Percentiles rank a stretch among this genome's conserved stretches.
Conservation (phyloP, 495 filamentous ascomycete species). For the Hamigera avellanea region DNA sequence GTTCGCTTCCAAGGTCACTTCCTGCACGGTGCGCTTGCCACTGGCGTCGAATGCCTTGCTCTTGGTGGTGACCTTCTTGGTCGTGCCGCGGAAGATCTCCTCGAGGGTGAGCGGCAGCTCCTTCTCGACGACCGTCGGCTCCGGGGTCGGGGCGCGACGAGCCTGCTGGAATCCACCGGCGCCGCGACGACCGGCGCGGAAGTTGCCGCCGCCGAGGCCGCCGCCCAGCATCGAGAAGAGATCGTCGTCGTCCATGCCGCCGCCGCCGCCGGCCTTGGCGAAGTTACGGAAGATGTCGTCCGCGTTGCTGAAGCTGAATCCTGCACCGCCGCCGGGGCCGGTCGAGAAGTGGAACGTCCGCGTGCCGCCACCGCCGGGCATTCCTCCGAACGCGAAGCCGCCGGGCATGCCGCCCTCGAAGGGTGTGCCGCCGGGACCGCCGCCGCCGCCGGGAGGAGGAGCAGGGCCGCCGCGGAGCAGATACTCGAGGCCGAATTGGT, state of each 20-base stretch:
- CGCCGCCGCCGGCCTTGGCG: conserved; percentile 40
- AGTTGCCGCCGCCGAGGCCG: conserved; percentile 23
- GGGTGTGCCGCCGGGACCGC: conserved; percentile 34
- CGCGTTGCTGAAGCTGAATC: conserved; percentile 71
- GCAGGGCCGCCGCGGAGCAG: conserved; percentile 72
- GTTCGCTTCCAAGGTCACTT: conserved; percentile 82
- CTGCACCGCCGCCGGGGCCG: conserved; percentile 33
- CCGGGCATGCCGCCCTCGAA: conserved; percentile 47
- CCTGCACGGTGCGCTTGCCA: conserved; percentile 73
- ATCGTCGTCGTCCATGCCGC: conserved; percentile 41
- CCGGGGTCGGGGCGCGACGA: conserved; percentile 50
- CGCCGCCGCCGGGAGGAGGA: conserved; percentile 45
- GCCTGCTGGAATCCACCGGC: conserved; percentile 34
- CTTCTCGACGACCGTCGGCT: conserved; percentile 82
- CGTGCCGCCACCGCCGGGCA: conserved; percentile 44
- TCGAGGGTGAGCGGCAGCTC: conserved; percentile 73
- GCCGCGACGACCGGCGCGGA: conserved; percentile 16
- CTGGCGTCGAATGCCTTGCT: conserved; percentile 81
- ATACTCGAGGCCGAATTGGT: conserved; percentile 90
- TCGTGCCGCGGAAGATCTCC: conserved; percentile 71
- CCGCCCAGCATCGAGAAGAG: conserved; percentile 34
- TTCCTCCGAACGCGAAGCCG: conserved; percentile 40
- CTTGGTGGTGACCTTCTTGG: conserved; percentile 97
- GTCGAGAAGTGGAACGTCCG: conserved; percentile 70
- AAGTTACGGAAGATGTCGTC: conserved; percentile 80